phyloP scores from a whole-genome alignment of 192 early-diverging fungal species.

The Martensiomyces pterosporus region DNA sequence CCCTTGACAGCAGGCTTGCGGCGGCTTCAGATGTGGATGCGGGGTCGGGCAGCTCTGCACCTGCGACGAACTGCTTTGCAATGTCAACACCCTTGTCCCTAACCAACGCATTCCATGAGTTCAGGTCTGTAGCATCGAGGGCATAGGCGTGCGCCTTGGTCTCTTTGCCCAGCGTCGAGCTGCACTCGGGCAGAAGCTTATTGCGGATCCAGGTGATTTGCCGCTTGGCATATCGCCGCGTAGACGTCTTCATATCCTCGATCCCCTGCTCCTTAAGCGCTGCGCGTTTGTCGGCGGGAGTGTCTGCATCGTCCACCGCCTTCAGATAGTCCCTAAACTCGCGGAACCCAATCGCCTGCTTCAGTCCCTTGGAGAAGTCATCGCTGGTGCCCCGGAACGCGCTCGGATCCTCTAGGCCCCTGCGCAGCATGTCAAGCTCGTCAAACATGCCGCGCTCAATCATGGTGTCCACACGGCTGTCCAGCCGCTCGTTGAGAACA shows the following conservation, averaged over 20 bases:
- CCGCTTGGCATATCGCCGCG: constrained; percentile 81
- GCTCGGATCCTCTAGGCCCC: constrained; percentile 9
- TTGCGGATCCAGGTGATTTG: constrained; percentile 49
- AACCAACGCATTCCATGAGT: constrained; percentile 56
- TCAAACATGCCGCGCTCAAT: constrained; percentile 57
- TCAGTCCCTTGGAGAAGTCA: constrained; percentile 16
- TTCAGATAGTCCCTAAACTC: constrained; percentile 76
- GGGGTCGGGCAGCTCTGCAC: constrained; percentile 11
- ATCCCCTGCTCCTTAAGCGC: constrained; percentile 54
- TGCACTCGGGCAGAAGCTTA: constrained; percentile 45
- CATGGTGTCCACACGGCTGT: constrained; percentile 86
- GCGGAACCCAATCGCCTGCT: constrained; percentile 70
- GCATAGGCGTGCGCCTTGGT: constrained; percentile 53
- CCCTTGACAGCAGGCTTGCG: constrained; percentile 22
- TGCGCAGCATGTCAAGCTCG: constrained; percentile 43
- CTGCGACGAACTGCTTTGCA: constrained; percentile 39
- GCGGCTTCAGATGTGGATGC: constrained; percentile 17
- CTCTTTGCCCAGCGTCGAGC: constrained; percentile 19
- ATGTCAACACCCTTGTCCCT: constrained; percentile 52
- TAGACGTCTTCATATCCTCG: constrained; percentile 81
- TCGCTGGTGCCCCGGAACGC: constrained; percentile 2
- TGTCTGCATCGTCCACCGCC: constrained; percentile 1
- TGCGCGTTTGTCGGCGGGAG: constrained; percentile 6
- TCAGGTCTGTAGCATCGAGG: constrained; percentile 65
- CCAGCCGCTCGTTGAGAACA: constrained; percentile 70